Percentiles rank a stretch among this genome's conserved stretches.
Conservation (phyloP, 192 early-diverging fungal species). For the Podila verticillata region DNA sequence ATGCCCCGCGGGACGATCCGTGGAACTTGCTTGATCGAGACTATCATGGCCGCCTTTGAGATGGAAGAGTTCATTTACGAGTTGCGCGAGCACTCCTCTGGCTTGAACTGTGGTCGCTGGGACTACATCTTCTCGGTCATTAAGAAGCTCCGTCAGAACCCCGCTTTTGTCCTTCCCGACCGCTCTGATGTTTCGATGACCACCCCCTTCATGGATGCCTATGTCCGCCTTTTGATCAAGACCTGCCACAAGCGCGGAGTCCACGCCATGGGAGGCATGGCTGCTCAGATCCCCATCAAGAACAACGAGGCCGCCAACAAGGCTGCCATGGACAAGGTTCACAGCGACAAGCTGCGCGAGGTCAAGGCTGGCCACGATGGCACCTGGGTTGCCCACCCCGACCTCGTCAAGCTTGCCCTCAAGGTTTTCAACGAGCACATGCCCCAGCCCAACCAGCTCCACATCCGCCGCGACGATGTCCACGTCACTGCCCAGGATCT, state of each 20-base stretch:
- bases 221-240: slow-evolving; percentile 95
- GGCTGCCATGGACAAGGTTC: slow-evolving; percentile 90
- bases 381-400: slow-evolving; percentile 98
- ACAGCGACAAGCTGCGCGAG: slow-evolving; percentile 93
- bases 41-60: slow-evolving; percentile 94
- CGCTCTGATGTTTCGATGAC: slow-evolving; percentile 93
- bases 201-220: slow-evolving; percentile 97
- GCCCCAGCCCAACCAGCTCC: slow-evolving; percentile 94
- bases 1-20: slow-evolving; percentile 96
- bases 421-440: slow-evolving; percentile 94
- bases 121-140: slow-evolving; percentile 99
- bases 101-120: slow-evolving; percentile 99
- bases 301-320: slow-evolving; percentile 88
- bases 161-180: slow-evolving; percentile 88
- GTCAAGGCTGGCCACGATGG: slow-evolving; percentile 95
- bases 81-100: slow-evolving; percentile 96
- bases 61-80: slow-evolving; percentile 99
- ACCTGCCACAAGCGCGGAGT: slow-evolving; percentile 97
- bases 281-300: slow-evolving; percentile 98
- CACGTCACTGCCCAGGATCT: slow-evolving; percentile 82
- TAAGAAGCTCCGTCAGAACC: slow-evolving; percentile 93
- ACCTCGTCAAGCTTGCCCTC: slow-evolving; percentile 88
- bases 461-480: slow-evolving; percentile 91
- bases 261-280: slow-evolving; percentile 99
- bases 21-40: slow-evolving; percentile 96